These are phyloP conservation scores for Pseudogymnoascus sp. DNA, from an alignment of 2,329 filamentous ascomycete species.

Conservation along the genomic window DNA sequence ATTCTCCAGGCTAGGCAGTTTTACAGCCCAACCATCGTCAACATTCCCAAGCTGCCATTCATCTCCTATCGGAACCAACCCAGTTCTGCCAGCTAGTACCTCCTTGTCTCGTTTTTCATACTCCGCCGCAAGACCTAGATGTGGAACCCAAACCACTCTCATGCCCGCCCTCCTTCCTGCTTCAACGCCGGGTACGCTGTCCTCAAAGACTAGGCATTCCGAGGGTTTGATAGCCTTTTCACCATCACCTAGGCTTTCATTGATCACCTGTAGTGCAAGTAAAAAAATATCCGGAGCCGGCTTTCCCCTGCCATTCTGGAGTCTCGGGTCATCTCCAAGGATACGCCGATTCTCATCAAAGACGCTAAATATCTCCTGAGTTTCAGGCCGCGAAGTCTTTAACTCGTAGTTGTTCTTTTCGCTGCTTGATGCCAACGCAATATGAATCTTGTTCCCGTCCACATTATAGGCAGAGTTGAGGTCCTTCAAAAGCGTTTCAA, in stretches of 20 bases:
- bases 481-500: slow-evolving; percentile 57
- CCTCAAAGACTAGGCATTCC: slow-evolving; percentile 97
- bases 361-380: slow-evolving; percentile 46
- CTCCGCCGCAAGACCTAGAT: slow-evolving; percentile 68
- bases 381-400: background rate
- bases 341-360: slow-evolving; percentile 69
- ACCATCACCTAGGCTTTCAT: slow-evolving; percentile 59
- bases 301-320: slow-evolving; percentile 77
- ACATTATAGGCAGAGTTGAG: slow-evolving; percentile 32
- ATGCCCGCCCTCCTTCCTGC: slow-evolving; percentile 85
- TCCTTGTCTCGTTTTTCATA: slow-evolving; percentile 69
- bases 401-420: slow-evolving; percentile 1
- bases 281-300: slow-evolving; percentile 92
- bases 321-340: slow-evolving; percentile 75
- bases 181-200: slow-evolving; percentile 89
- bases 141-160: slow-evolving; percentile 89
- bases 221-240: slow-evolving; percentile 64
- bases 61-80: slow-evolving; percentile 34
- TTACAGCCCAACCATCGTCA: slow-evolving; percentile 34
- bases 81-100: slow-evolving; percentile 57
- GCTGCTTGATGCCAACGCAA: slow-evolving; percentile 76
- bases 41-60: slow-evolving; percentile 39
- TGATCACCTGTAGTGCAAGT: slow-evolving; percentile 76
- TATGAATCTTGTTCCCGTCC: slow-evolving; percentile 36
- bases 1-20: slow-evolving; percentile 30